phyloP scores from a whole-genome alignment of 441 rosid species.

The Euphorbia neoarborescens region DNA sequence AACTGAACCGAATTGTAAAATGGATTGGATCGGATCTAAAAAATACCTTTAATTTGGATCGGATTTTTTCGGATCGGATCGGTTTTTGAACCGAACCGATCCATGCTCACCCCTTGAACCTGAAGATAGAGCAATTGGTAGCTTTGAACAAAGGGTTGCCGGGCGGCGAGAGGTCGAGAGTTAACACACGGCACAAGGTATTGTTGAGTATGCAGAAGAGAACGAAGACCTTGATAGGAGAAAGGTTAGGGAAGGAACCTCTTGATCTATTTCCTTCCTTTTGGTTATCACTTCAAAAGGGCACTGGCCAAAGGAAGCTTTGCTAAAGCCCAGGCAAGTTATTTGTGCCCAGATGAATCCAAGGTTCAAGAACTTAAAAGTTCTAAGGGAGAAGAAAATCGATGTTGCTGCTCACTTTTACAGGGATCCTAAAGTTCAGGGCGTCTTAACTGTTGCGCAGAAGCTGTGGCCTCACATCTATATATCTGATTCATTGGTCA shows the following conservation, averaged over 20 bases:
- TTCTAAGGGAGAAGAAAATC: slow-evolving; percentile 73
- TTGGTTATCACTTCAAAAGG: slow-evolving; percentile 50
- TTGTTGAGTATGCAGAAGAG: slow-evolving; percentile 82
- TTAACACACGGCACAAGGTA: slow-evolving; percentile 89
- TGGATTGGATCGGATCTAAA: too few species aligned
- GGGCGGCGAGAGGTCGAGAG: slow-evolving; percentile 61
- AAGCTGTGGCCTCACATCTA: slow-evolving; percentile 85
- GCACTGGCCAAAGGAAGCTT: slow-evolving; percentile 73
- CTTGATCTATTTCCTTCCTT: slow-evolving; percentile 79
- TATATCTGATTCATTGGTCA: slow-evolving; percentile 87
- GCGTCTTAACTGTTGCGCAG: slow-evolving; percentile 82
- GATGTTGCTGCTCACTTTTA: slow-evolving; percentile 91
- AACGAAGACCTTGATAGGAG: slow-evolving; percentile 54
- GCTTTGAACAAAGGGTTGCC: slow-evolving; percentile 56
- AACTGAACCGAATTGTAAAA: too few species aligned
- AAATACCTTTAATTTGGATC: too few species aligned
- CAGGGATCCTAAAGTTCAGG: slow-evolving; percentile 99
- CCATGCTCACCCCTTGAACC: too few species aligned
- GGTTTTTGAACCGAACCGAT: too few species aligned
- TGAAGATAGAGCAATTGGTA: slow-evolving; percentile 65
- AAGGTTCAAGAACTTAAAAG: slow-evolving; percentile 51
- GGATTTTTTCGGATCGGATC: too few species aligned
- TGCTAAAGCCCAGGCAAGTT: slow-evolving; percentile 90
- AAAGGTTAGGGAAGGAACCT: slow-evolving; percentile 47
- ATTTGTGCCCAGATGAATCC: slow-evolving; percentile 61